Base-by-base conservation (phyloP, 495 filamentous ascomycete genomes). In the Aspergillus steynii region DNA sequence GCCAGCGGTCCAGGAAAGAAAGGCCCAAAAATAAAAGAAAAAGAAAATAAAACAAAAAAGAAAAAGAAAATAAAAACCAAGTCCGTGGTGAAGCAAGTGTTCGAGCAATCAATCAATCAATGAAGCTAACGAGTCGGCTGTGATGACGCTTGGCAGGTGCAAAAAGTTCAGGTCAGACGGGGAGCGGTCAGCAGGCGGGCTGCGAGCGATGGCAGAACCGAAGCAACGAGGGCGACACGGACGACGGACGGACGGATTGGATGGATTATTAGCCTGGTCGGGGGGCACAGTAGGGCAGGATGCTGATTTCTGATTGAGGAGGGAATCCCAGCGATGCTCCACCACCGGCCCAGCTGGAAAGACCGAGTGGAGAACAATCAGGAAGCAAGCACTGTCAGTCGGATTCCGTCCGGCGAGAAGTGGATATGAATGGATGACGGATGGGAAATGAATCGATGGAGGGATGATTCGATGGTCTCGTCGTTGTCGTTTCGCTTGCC, bases 281-380 rank as follows among this genome's bases (percentile, higher is more conserved):
- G 37, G 9, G 14, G 12, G 37, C 2, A 20, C 26, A 29, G 37
- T 27, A 50, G 28, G 28, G 28, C 12, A 55, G 53, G 34, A 55
- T 55, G 20, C 53, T 12, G 37, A 42, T 42, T 55, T 55, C 53
- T 55, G 31, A 55, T 42, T 55, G 53, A 55, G 31, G 53, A 47
- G 37, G 34, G 20, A 55, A 55, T 55, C 34, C 46, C 20, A 55
- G 28, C 34, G 37, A 28, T 12, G 53, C 42, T 55, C 53, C 53
- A 55, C 53, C 29, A 47, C 53, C 37, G 53, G 53, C 53, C 53
- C 34, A 55, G 53, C 53, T 46, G 53, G 53, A 45, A 53, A 20
- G 52, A 14, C 14, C n/a, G 15, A 45, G 53, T 55, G 53, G 53
- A 55, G 53, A 55, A 46, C 8, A 28, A 29, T 8, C 20, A 12